These are phyloP conservation scores for Fusarium sp. DNA, from an alignment of 2,329 filamentous ascomycete genomes.

Conservation along the genomic window DNA sequence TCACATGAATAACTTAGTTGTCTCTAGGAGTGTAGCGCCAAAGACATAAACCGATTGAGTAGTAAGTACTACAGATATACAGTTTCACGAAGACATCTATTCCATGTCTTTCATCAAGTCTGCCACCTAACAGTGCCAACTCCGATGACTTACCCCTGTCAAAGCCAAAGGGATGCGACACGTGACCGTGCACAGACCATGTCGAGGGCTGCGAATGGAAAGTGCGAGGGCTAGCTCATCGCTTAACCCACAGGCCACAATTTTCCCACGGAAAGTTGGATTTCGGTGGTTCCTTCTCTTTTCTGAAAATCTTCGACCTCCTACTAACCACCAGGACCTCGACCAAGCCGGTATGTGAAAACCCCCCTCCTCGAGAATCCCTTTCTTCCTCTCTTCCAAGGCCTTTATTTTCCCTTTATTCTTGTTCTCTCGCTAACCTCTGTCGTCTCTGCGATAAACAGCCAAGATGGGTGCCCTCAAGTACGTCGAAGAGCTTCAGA, in stretches of 20 bases:
- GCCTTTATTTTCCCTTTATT: background rate
- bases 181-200: background rate
- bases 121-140: background rate
- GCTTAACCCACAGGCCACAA: conserved; percentile 44
- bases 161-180: background rate
- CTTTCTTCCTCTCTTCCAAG: background rate
- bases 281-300: conserved; percentile 17
- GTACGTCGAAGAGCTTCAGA: conserved; percentile 99
- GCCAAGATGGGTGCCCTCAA: conserved; percentile 99
- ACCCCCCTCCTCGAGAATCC: background rate
- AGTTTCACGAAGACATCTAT: background rate
- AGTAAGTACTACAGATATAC: background rate
- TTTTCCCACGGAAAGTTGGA: conserved; percentile 15
- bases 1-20: background rate
- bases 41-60: background rate
- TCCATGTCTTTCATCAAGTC: too few relatives aligned
- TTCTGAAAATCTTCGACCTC: conserved; percentile 37
- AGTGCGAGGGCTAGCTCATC: conserved; percentile 27
- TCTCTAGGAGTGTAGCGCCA: background rate
- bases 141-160: background rate
- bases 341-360: conserved; percentile 49
- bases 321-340: conserved; percentile 51
- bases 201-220: background rate
- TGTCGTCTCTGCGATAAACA: conserved; percentile 43
- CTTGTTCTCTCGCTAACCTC: conserved; percentile 38